phyloP scores from a whole-genome alignment of 176 grass and related monocot genomes.

The Elaeis guineensis region DNA sequence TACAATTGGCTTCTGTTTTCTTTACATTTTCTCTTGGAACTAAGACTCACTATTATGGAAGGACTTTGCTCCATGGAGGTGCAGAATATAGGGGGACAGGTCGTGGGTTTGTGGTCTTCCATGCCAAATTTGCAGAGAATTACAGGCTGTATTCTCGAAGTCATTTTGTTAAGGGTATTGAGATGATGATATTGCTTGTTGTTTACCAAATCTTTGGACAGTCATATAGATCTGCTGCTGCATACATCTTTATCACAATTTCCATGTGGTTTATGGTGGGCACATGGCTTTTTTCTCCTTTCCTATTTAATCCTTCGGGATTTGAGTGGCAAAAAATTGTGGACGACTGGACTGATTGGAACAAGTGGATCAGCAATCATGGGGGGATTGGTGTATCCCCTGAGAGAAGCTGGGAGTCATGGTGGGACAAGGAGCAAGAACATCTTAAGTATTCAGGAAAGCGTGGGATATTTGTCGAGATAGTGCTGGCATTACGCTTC shows the following conservation, averaged over 20 bases:
- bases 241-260: slow-evolving; percentile 62
- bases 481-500: slow-evolving; percentile 69
- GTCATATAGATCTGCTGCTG: slow-evolving; percentile 54
- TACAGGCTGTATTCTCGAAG: slow-evolving; percentile 95
- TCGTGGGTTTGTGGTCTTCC: slow-evolving; percentile 86
- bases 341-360: slow-evolving; percentile 95
- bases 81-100: slow-evolving; percentile 78
- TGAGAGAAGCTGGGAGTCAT: slow-evolving; percentile 96
- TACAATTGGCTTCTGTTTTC: slow-evolving; percentile 75
- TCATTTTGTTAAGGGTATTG: slow-evolving; percentile 90
- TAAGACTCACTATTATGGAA: slow-evolving; percentile 84
- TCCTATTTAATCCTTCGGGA: slow-evolving; percentile 88
- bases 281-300: slow-evolving; percentile 88
- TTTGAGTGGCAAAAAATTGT: slow-evolving; percentile 95
- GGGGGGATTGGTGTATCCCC: slow-evolving; percentile 80
- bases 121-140: slow-evolving; percentile 96
- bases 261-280: slow-evolving; percentile 90
- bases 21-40: slow-evolving; percentile 98
- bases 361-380: slow-evolving; percentile 85
- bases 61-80: slow-evolving; percentile 92
- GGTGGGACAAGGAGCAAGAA: slow-evolving; percentile 88
- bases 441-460: slow-evolving; percentile 71
- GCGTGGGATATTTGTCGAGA: slow-evolving; percentile 54
- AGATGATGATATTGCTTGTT: slow-evolving; percentile 75
- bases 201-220: slow-evolving; percentile 79